A percentile compares a stretch with the other conserved stretches of the same genome.
These are phyloP conservation scores for Arthrobotrys sphaeroides DNA, from an alignment of 2,329 filamentous ascomycete genomes.

Conservation along the genomic window DNA sequence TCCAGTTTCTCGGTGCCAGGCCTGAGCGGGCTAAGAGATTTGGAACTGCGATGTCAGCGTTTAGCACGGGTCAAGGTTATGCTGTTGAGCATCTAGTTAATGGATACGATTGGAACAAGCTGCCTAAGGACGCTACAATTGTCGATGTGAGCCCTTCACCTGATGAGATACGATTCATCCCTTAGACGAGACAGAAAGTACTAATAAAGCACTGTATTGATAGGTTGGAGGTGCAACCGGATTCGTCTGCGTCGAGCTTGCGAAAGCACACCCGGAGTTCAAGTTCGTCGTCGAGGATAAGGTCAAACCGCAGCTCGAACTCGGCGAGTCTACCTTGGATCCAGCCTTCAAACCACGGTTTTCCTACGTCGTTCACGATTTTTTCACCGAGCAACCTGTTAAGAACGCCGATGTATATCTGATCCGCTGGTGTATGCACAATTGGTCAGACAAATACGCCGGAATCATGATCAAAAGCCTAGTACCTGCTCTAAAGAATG, in stretches of 20 bases:
- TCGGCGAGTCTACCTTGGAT: constrained; percentile 26
- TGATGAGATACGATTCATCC: neutral
- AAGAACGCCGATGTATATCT: constrained; percentile 69
- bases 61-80: constrained; percentile 69
- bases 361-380: constrained; percentile 66
- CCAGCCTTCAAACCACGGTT: constrained; percentile 56
- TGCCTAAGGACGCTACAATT: constrained; percentile 64
- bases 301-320: constrained; percentile 48
- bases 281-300: constrained; percentile 68
- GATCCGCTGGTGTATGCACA: constrained; percentile 71
- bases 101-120: constrained; percentile 66
- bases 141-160: constrained; percentile 64
- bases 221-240: constrained; percentile 68
- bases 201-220: too few relatives aligned
- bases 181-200: neutral
- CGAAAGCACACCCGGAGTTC: constrained; percentile 65
- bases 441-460: constrained; percentile 69
- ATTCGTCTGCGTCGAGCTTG: constrained; percentile 68
- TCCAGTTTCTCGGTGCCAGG: constrained; percentile 59
- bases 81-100: constrained; percentile 67
- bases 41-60: constrained; percentile 67
- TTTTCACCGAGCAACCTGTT: constrained; percentile 69
- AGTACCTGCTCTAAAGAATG: constrained; percentile 68
- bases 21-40: constrained; percentile 64
- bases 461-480: constrained; percentile 66